Evolutionary conservation across 1,139 yeast genomes (phyloP).

Genomic region (Nematodospora anomalae): DNA sequence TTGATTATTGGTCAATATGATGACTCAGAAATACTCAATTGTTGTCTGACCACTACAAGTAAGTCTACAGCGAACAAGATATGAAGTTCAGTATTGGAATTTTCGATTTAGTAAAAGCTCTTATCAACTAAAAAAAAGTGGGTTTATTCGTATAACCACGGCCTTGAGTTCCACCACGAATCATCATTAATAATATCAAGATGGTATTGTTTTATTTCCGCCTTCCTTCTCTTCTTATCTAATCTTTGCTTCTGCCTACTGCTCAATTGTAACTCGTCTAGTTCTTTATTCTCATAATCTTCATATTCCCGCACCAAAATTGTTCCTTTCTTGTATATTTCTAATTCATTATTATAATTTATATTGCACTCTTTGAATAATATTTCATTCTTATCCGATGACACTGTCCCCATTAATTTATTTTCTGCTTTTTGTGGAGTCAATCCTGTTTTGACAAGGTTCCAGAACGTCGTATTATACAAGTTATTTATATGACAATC

Average conservation of each 20-base stretch:
- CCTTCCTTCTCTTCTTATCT: slow-evolving; percentile 50
- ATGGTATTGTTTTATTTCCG: slow-evolving; percentile 47
- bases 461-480: slow-evolving; percentile 94
- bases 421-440: slow-evolving; percentile 80
- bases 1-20: too few relatives aligned
- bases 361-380: slow-evolving; percentile 74
- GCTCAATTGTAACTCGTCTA: slow-evolving; percentile 22
- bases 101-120: too few relatives aligned
- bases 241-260: slow-evolving; percentile 53
- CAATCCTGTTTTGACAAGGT: slow-evolving; percentile 71
- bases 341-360: slow-evolving; percentile 89
- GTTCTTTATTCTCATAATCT: slow-evolving; percentile 14
- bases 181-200: slow-evolving; percentile 56
- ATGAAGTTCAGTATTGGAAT: too few relatives aligned
- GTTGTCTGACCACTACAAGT: too few relatives aligned
- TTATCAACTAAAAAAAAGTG: too few relatives aligned
- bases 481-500: slow-evolving; percentile 95
- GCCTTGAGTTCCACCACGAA: slow-evolving; percentile 53
- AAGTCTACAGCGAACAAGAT: too few relatives aligned
- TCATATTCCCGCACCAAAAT: slow-evolving; percentile 57
- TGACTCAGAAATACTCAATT: too few relatives aligned
- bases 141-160: slow-evolving; percentile 27
- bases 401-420: slow-evolving; percentile 66
- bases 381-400: slow-evolving; percentile 86
- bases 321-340: slow-evolving; percentile 85